Conservation (phyloP, 495 filamentous ascomycete species). For the Aspergillus avenaceus region DNA sequence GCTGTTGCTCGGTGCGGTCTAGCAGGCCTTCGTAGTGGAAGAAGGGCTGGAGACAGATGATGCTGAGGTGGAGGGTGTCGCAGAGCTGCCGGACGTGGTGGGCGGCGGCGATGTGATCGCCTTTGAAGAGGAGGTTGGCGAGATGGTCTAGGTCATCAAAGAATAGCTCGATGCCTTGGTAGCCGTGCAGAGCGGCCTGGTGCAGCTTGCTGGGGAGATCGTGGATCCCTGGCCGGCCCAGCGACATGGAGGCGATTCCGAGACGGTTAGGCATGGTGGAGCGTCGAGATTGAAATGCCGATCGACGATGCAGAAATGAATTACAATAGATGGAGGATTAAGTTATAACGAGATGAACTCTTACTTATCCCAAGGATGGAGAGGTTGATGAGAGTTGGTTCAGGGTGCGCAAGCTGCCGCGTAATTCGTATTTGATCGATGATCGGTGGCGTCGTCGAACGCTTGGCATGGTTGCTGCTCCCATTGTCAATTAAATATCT, state of each 20-base stretch:
- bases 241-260: slow-evolving; percentile 67
- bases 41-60: slow-evolving; percentile 76
- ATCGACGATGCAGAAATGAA: background rate
- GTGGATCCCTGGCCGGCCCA: slow-evolving; percentile 66
- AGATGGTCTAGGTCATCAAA: slow-evolving; percentile 71
- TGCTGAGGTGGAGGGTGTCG: slow-evolving; percentile 50
- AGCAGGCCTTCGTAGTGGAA: slow-evolving; percentile 73
- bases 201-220: slow-evolving; percentile 60
- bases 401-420: background rate
- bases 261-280: slow-evolving; percentile 36
- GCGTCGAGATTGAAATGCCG: background rate
- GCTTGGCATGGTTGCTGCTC: background rate
- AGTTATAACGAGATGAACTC: background rate
- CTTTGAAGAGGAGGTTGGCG: slow-evolving; percentile 50
- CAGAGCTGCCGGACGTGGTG: slow-evolving; percentile 51
- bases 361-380: background rate
- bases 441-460: background rate
- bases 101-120: slow-evolving; percentile 57
- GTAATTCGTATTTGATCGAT: background rate
- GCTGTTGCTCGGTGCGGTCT: slow-evolving; percentile 56
- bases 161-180: slow-evolving; percentile 73
- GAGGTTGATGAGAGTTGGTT: background rate
- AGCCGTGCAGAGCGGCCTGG: slow-evolving; percentile 59
- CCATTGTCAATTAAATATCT: background rate
- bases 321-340: background rate